Conservation (phyloP, 73 alveolate genomes). For the Effrenium voratum region DNA sequence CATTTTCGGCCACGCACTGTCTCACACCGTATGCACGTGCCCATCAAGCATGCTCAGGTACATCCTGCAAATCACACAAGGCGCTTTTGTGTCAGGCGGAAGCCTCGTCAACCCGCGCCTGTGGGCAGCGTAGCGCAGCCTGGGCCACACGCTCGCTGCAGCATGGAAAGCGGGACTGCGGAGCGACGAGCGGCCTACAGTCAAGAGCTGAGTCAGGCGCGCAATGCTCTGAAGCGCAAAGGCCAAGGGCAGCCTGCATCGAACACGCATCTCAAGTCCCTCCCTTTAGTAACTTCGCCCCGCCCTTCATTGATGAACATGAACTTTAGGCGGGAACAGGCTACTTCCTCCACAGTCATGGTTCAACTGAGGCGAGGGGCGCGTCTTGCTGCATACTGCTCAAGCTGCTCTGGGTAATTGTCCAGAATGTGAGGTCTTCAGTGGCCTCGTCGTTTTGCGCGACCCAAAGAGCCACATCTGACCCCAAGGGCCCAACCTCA, state of each 20-base stretch:
- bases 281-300: too few species aligned
- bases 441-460: conserved; percentile 19
- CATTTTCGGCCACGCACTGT: too few species aligned
- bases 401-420: conserved; percentile 51
- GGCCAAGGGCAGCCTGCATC: conserved; percentile 60
- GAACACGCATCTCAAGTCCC: not conserved
- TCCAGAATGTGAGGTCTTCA: conserved; percentile 75
- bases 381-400: conserved; percentile 35
- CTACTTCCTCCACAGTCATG: too few species aligned
- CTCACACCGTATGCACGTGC: conserved; percentile 79
- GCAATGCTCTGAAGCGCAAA: conserved; percentile 81
- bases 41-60: conserved; percentile 92
- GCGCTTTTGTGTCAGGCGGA: too few species aligned
- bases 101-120: not conserved
- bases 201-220: not conserved
- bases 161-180: too few species aligned
- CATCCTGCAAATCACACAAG: conserved; percentile 85
- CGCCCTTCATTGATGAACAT: too few species aligned
- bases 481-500: not conserved
- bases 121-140: conserved; percentile 91
- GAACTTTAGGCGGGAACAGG: too few species aligned
- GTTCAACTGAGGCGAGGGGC: not conserved
- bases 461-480: not conserved
- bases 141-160: not conserved
- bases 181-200: not conserved